phyloP scores from a whole-genome alignment of 495 filamentous ascomycete genomes.

The Podospora didyma region DNA sequence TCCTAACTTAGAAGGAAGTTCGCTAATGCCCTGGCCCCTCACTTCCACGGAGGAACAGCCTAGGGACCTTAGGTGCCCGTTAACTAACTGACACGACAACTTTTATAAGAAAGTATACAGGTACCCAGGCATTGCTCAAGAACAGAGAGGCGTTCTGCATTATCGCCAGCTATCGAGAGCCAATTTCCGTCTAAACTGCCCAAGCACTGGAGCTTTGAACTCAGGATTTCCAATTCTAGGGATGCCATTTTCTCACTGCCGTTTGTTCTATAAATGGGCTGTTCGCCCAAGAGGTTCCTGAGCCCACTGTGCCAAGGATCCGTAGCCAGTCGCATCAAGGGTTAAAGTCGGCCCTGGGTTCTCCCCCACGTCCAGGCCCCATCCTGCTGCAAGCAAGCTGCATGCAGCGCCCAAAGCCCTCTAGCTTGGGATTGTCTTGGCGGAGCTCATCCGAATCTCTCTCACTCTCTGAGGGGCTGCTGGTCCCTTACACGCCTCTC shows the following conservation, averaged over 20 bases:
- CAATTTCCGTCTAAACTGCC: no score
- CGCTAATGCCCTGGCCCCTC: background rate
- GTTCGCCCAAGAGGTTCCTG: no score
- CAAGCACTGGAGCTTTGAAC: background rate
- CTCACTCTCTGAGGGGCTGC: background rate
- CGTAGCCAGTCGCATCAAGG: background rate
- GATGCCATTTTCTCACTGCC: no score
- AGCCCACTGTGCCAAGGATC: no score
- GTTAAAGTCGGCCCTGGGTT: background rate
- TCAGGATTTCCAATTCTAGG: background rate
- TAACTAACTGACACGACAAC: no score
- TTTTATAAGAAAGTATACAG: no score
- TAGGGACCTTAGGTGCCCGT: no score
- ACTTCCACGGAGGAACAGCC: no score
- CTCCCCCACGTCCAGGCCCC: slow-evolving; percentile 14
- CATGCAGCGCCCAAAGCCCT: slow-evolving; percentile 11
- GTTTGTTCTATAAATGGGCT: no score
- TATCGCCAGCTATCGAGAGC: no score
- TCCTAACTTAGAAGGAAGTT: background rate
- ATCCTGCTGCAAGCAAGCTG: slow-evolving; percentile 13
- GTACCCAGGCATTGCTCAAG: no score
- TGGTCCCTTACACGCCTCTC: background rate
- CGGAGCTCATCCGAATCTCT: slow-evolving; percentile 3
- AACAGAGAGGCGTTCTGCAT: no score
- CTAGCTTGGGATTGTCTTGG: slow-evolving; percentile 14